Base-by-base conservation (phyloP, 768 basidiomycete species). In the Termitomyces sp. region DNA sequence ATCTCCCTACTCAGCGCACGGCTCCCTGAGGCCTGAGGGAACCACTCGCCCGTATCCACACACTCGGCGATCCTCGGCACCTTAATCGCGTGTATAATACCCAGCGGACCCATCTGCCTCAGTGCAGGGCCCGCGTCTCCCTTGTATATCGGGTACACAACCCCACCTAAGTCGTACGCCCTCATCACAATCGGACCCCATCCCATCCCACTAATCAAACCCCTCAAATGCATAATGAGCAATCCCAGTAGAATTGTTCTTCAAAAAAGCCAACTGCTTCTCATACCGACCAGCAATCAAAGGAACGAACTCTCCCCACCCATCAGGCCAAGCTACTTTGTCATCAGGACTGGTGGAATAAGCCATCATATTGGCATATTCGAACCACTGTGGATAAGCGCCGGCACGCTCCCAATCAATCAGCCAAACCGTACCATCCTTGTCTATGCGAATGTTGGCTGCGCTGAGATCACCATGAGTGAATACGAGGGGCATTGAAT, bases 381-480 rank as follows among this genome's bases (percentile, higher is more conserved):
- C 69, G 36, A 67, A 65, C 68, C 66, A 71, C 13, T 13, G 51
- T 2, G 66, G 68, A 61, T 60, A 66, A 8, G n/a, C n/a, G n/a
- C n/a, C n/a, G n/a, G n/a, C n/a, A n/a, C n/a, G n/a, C n/a, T n/a
- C n/a, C n/a, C n/a, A 68, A 35, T 71, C 68, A 7, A 70, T 40
- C 2, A 70, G 51, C 69, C 66, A 71, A 4, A 67, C 38, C 9
- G 22, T 55, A 8, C 52, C 65, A n/a, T 62, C 60, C 1, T 36
- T 22, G 20, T 60, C 68, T 16, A 70, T 28, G 6, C 68, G 38
- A 20, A 70, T 38, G 50, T 70, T 70, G 32, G 48, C 13, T 15
- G 53, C 8, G 45, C 60, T 52, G 18, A 70, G 53, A 55, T 70
- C 69, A 24, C 56, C 60, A 50, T 70, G 69, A n/a, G 57, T 60